Evolutionary conservation across 1,139 yeast genomes (phyloP), one percentile per base, ranked within the genome.

Genomic region (Scheffersomyces parashehatae): DNA sequence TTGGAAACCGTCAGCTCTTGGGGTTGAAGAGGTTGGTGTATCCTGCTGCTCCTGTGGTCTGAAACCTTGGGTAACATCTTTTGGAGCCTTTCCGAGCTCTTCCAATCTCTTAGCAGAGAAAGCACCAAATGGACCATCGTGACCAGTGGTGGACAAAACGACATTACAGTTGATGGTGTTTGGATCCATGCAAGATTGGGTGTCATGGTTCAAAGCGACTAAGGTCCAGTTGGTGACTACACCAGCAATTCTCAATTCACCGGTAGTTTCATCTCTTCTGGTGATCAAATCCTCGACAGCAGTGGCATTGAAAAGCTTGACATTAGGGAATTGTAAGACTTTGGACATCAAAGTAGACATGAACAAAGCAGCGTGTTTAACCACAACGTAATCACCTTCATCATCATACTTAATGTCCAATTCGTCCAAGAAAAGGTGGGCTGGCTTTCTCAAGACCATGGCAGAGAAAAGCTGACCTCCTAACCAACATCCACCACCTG

Each of bases 61-160:
- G 52, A 52, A 53, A 1, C 53, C 56, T 38, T 51, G 44, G 36
- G 56, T 52, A 36, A 52, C 45, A 39, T 59, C 64, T 40, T 56
- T 58, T 16, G 64, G 61, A 15, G 64, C 59, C 45, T 60, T 61
- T 14, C 64, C 63, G 48, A 69, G 62, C 39, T 62, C 59, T 45
- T 68, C 68, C 55, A 71, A 61, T 56, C 77, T 63, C 56, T 73
- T 73, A 28, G 87, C 90, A 47, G 82, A 78, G 67, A 84, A 85
- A n/a, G 91, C 91, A 47, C 93, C 93, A 66, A 85, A 83, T 42
- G 90, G 90, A 55, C 93, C 93, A 61, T 85, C 93, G 57, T 85
- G 93, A 42, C 93, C 93, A 34, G 88, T 80, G 48, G 90, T 82
- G 12, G 90, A 83, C 48, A 85, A 70, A 44, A 85, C 80, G 43